Percentiles rank a stretch among this genome's conserved stretches.
Conservation (phyloP, 805 yeast genomes). For the Pichia paraexigua region DNA sequence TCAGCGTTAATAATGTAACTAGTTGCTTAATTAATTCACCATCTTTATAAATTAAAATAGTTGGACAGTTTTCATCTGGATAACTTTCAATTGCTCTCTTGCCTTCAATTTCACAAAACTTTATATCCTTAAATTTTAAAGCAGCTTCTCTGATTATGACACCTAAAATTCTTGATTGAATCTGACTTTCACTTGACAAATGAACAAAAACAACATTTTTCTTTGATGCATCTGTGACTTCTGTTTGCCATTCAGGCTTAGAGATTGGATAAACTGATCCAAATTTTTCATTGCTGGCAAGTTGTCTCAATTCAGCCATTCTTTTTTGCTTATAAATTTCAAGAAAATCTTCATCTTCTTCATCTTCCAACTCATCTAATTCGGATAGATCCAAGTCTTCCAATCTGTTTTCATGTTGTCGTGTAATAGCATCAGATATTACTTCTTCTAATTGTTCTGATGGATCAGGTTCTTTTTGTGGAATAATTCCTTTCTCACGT, state of each 20-base stretch:
- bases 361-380: constrained; percentile 81
- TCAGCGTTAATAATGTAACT: constrained; percentile 72
- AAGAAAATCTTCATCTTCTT: constrained; percentile 87
- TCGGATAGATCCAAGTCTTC: constrained; percentile 74
- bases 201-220: constrained; percentile 67
- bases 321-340: constrained; percentile 70
- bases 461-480: constrained; percentile 85
- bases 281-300: constrained; percentile 49
- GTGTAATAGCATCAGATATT: constrained; percentile 68
- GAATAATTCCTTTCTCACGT: constrained; percentile 83
- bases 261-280: constrained; percentile 74
- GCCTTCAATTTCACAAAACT: constrained; percentile 89
- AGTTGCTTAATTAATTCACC: constrained; percentile 73
- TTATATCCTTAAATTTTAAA: constrained; percentile 64
- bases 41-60: constrained; percentile 72
- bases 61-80: constrained; percentile 88
- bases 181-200: constrained; percentile 55
- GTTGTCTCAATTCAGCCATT: constrained; percentile 59
- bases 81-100: constrained; percentile 86
- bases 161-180: constrained; percentile 67
- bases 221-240: constrained; percentile 75
- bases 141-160: constrained; percentile 55
- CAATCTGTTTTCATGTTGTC: constrained; percentile 75
- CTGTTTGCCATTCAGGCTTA: constrained; percentile 81
- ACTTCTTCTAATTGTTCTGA: constrained; percentile 83